Evolutionary conservation across 2,329 filamentous ascomycete species (phyloP).

Genomic region (Phialophora verrucosa): DNA sequence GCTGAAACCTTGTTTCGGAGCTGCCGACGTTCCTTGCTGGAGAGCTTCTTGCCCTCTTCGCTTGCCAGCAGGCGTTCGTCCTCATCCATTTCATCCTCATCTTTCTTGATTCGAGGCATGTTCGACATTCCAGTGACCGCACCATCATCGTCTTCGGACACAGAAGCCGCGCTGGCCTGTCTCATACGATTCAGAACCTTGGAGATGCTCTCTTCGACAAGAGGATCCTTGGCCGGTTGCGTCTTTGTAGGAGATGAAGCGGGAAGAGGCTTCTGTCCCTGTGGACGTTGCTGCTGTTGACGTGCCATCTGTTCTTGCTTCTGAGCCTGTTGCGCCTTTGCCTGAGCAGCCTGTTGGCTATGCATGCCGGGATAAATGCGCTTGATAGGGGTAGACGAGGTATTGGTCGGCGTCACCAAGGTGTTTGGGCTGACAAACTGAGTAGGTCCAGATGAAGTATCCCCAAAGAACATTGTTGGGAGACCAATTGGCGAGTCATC

Average conservation of each 20-base stretch:
- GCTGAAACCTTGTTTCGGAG: conserved; percentile 99
- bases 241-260: conserved; percentile 43
- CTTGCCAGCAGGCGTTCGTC: conserved; percentile 93
- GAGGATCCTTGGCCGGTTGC: conserved; percentile 62
- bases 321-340: conserved; percentile 66
- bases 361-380: conserved; percentile 93
- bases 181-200: conserved; percentile 92
- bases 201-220: conserved; percentile 90
- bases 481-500: conserved; percentile 61
- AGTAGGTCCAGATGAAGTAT: conserved; percentile 47
- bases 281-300: conserved; percentile 55
- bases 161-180: conserved; percentile 67
- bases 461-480: conserved; percentile 70
- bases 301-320: conserved; percentile 66
- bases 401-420: conserved; percentile 57
- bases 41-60: conserved; percentile 98
- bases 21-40: conserved; percentile 94
- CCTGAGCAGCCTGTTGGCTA: conserved; percentile 80
- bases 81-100: conserved; percentile 98
- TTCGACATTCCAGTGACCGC: conserved; percentile 45
- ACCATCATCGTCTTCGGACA: conserved; percentile 58
- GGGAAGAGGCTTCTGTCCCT: conserved; percentile 39
- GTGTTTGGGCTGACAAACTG: conserved; percentile 76
- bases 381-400: conserved; percentile 59
- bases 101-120: conserved; percentile 79